Evolutionary conservation across 306 rosid genomes (phyloP).

Genomic region (Begonia loranthoides): DNA sequence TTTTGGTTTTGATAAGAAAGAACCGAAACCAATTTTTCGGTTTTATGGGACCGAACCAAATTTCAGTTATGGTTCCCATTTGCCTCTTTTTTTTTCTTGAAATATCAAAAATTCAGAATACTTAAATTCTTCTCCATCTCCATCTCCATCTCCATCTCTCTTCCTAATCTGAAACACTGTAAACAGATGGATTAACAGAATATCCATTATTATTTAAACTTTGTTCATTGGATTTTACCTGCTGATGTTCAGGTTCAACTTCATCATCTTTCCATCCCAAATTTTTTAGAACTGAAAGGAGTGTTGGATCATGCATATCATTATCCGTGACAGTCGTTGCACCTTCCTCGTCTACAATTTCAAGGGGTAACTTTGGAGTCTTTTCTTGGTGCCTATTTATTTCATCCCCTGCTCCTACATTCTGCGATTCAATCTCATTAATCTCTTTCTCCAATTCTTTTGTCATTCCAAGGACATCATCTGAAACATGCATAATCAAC

Average conservation of each 20-base stretch:
- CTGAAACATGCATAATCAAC: too few relatives aligned
- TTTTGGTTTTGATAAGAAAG: too few relatives aligned
- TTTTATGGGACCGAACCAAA: too few relatives aligned
- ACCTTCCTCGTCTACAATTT: conserved; percentile 43
- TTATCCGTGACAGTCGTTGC: conserved; percentile 34
- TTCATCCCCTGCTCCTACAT: conserved; percentile 23
- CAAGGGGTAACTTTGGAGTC: conserved; percentile 16
- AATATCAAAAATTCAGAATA: too few relatives aligned
- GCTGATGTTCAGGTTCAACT: conserved; percentile 16
- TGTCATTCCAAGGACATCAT: conserved; percentile 53
- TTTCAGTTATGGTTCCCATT: too few relatives aligned
- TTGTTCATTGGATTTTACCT: conserved; percentile 17
- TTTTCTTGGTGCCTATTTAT: conserved; percentile 15
- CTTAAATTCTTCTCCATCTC: too few relatives aligned
- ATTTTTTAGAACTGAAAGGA: conserved; percentile 39
- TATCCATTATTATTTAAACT: too few relatives aligned
- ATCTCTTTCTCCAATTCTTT: conserved; percentile 48
- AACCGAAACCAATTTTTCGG: too few relatives aligned
- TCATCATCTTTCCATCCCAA: conserved; percentile 58
- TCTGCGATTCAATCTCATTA: conserved; percentile 43
- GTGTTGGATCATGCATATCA: conserved; percentile 50
- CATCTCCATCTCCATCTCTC: too few relatives aligned
- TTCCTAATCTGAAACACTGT: too few relatives aligned
- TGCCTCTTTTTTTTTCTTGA: too few relatives aligned
- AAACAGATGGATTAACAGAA: too few relatives aligned